phyloP scores from a whole-genome alignment of 768 basidiomycete genomes.

The Collybiopsis luxurians region DNA sequence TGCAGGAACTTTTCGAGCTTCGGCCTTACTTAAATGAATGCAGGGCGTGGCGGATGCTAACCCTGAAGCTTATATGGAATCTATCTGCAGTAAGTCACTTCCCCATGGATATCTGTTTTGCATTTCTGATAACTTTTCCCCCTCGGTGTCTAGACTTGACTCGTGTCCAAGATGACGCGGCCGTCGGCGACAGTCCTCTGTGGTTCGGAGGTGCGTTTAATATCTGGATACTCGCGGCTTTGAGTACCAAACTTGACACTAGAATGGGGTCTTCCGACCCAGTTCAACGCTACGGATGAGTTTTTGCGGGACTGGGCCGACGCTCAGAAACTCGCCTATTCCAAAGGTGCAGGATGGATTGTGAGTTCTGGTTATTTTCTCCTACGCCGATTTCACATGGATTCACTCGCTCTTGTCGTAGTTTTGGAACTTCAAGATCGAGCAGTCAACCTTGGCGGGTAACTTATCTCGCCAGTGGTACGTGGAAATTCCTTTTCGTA shows the following conservation, averaged over 20 bases:
- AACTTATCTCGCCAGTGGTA: slow-evolving; percentile 64
- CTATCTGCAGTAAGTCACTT: slow-evolving; percentile 61
- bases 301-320: slow-evolving; percentile 73
- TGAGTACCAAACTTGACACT: too few species aligned
- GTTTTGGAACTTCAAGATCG: slow-evolving; percentile 79
- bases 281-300: slow-evolving; percentile 58
- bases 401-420: slow-evolving; percentile 15
- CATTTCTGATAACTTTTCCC: neutral
- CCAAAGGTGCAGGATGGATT: slow-evolving; percentile 62
- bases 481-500: slow-evolving; percentile 11
- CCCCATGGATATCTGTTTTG: neutral
- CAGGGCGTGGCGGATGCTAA: slow-evolving; percentile 68
- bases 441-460: slow-evolving; percentile 49
- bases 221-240: neutral
- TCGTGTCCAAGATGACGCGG: slow-evolving; percentile 48
- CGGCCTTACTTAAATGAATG: slow-evolving; percentile 5
- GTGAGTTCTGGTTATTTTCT: slow-evolving; percentile 33
- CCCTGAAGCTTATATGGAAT: slow-evolving; percentile 59
- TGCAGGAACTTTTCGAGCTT: slow-evolving; percentile 1
- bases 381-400: neutral
- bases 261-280: slow-evolving; percentile 63
- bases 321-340: slow-evolving; percentile 68
- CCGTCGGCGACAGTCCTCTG: slow-evolving; percentile 42
- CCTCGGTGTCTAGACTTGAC: slow-evolving; percentile 46
- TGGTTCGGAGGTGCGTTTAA: slow-evolving; percentile 39